A percentile compares a stretch with the other conserved stretches of the same genome.
Evolutionary conservation across 2,329 filamentous ascomycete genomes (phyloP).

Genomic region (Coniochaeta hoffmannii): DNA sequence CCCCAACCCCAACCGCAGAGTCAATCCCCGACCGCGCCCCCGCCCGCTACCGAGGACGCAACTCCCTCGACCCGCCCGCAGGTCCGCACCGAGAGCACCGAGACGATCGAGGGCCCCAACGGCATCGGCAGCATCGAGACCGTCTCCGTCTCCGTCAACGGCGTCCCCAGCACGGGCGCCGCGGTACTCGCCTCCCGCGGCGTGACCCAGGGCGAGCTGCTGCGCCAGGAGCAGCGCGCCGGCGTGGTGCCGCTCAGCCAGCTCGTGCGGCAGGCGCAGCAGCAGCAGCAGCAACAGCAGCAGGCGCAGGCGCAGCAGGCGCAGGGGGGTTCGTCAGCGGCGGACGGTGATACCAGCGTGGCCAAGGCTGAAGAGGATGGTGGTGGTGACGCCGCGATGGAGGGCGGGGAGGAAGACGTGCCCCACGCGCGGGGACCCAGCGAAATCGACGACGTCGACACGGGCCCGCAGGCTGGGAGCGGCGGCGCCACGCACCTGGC

Average conservation of each 20-base stretch:
- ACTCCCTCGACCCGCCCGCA: slow-evolving; percentile 28
- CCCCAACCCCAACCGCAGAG: slow-evolving; percentile 19
- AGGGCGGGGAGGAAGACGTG: slow-evolving; percentile 44
- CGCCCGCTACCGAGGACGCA: neutral
- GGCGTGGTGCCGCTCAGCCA: slow-evolving; percentile 67
- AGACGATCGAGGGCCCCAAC: slow-evolving; percentile 75
- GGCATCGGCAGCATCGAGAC: slow-evolving; percentile 75
- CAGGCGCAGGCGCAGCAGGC: slow-evolving; percentile 6
- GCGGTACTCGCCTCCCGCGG: slow-evolving; percentile 31
- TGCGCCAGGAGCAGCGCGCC: slow-evolving; percentile 79
- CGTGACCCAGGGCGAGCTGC: slow-evolving; percentile 75
- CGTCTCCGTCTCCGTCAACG: slow-evolving; percentile 68
- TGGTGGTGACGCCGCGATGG: slow-evolving; percentile 21
- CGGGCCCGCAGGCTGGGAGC: slow-evolving; percentile 58
- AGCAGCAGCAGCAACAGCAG: slow-evolving; percentile 14
- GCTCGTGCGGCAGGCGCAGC: slow-evolving; percentile 34
- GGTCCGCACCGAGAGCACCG: slow-evolving; percentile 65
- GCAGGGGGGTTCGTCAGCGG: slow-evolving; percentile 6
- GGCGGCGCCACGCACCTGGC: slow-evolving; percentile 28
- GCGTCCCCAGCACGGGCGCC: slow-evolving; percentile 47
- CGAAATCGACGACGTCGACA: slow-evolving; percentile 78
- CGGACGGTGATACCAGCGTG: neutral
- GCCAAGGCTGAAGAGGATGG: slow-evolving; percentile 2
- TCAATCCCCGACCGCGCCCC: neutral
- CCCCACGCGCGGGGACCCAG: slow-evolving; percentile 82